Evolutionary conservation across 225 moss, liverwort and hornwort species (phyloP).

Genomic region (Bryum argenteum): DNA sequence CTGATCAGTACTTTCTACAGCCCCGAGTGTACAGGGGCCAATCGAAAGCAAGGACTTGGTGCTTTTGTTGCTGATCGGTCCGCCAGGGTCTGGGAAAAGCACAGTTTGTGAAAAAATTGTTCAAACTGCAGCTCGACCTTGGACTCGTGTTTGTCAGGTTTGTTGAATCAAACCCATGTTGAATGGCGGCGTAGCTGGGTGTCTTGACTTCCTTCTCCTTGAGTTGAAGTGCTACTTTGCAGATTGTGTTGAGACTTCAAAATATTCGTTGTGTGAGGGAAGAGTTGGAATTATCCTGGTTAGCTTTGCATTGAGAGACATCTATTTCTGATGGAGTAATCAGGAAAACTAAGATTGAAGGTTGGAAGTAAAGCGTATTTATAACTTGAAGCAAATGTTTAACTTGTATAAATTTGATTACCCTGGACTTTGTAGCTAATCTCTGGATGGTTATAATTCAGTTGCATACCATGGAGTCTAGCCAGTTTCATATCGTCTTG

Average conservation of each 20-base stretch:
- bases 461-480: background rate
- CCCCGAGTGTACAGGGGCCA: conserved; percentile 27
- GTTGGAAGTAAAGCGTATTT: background rate
- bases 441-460: background rate
- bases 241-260: conserved; percentile 26
- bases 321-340: conserved; percentile 15
- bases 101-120: conserved; percentile 72
- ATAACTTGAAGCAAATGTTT: conserved; percentile 1
- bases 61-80: conserved; percentile 74
- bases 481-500: conserved; percentile 17
- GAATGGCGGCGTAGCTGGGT: conserved; percentile 11
- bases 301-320: conserved; percentile 21
- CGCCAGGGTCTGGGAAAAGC: conserved; percentile 92
- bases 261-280: conserved; percentile 11
- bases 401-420: background rate
- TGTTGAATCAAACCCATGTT: conserved; percentile 23
- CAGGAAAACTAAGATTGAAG: background rate
- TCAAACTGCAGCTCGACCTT: conserved; percentile 70
- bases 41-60: conserved; percentile 42
- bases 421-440: background rate
- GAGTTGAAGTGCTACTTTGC: conserved; percentile 12
- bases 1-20: conserved; percentile 23
- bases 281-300: conserved; percentile 19
- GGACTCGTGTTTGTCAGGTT: conserved; percentile 95
- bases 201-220: background rate